phyloP scores from a whole-genome alignment of 306 rosid species.

The Fagus crenata region DNA sequence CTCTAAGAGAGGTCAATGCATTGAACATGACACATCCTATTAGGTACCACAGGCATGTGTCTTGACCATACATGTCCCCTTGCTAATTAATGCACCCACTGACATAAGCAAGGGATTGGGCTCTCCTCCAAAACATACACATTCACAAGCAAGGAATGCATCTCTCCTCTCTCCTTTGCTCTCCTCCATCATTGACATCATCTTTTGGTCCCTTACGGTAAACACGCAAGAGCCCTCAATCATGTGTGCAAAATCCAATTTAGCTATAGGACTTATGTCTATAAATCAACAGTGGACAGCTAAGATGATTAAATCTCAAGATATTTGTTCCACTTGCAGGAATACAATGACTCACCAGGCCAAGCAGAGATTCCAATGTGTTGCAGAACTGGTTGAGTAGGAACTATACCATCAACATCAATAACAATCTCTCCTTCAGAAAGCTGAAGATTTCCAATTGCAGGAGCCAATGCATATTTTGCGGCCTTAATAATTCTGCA shows the following conservation, averaged over 20 bases:
- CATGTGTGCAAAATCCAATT: constrained; percentile 19
- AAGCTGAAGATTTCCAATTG: constrained; percentile 67
- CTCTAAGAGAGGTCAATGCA: not conserved
- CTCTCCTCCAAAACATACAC: not conserved
- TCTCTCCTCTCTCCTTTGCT: not conserved
- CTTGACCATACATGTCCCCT: not conserved
- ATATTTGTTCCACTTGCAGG: constrained; percentile 8
- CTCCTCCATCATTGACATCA: not conserved
- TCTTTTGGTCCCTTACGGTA: not conserved
- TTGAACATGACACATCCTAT: not conserved
- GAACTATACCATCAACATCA: constrained; percentile 84
- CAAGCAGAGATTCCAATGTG: constrained; percentile 88
- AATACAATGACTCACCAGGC: constrained; percentile 69
- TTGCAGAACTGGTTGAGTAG: constrained; percentile 93
- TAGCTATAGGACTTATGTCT: not conserved
- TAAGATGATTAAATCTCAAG: not conserved
- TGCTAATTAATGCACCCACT: not conserved
- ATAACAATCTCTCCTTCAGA: constrained; percentile 74
- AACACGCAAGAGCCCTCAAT: constrained; percentile 5
- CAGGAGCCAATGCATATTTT: constrained; percentile 46
- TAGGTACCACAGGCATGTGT: not conserved
- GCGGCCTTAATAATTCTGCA: constrained; percentile 72
- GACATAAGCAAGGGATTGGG: not conserved
- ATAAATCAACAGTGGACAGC: constrained; percentile 2
- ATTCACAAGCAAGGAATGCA: constrained; percentile 6